Conservation (phyloP, 164 flowering plant species). For the Kalanchoe fedtschenkoi region DNA sequence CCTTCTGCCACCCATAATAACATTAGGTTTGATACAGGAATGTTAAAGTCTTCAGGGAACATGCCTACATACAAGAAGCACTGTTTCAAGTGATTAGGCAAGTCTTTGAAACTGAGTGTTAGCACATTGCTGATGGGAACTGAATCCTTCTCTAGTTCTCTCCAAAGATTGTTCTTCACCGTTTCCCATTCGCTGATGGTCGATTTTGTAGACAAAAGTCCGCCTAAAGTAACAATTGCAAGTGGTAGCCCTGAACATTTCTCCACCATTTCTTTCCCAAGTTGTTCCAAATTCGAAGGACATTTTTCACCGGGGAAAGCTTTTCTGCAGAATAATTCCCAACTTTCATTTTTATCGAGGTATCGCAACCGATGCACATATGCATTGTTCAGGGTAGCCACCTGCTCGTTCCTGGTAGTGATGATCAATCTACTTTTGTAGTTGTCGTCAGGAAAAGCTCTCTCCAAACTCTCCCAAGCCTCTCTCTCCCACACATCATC, state of each 20-base stretch:
- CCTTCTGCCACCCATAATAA: conserved; percentile 9
- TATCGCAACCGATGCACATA: background rate
- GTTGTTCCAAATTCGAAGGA: background rate
- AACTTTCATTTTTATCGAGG: conserved; percentile 12
- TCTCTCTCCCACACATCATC: conserved; percentile 12
- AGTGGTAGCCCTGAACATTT: conserved; percentile 22
- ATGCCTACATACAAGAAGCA: conserved; percentile 6
- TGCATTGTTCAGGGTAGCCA: conserved; percentile 3
- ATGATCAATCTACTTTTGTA: conserved; percentile 13
- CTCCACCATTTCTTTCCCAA: conserved; percentile 12
- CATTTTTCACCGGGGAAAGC: background rate
- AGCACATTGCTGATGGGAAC: background rate
- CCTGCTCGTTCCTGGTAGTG: conserved; percentile 13
- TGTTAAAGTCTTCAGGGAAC: conserved; percentile 6
- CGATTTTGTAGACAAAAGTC: conserved; percentile 15
- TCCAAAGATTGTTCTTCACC: conserved; percentile 14
- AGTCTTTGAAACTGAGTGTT: conserved; percentile 5
- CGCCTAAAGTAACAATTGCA: conserved; percentile 23
- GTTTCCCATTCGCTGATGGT: conserved; percentile 13
- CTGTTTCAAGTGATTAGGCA: conserved; percentile 3
- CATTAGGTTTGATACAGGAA: background rate
- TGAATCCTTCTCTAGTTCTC: conserved; percentile 7
- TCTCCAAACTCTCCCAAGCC: conserved; percentile 8
- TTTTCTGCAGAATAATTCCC: conserved; percentile 14
- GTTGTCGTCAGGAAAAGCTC: conserved; percentile 6